phyloP scores from a whole-genome alignment of 805 yeast species.

The Cyberlindnera meyerae region DNA sequence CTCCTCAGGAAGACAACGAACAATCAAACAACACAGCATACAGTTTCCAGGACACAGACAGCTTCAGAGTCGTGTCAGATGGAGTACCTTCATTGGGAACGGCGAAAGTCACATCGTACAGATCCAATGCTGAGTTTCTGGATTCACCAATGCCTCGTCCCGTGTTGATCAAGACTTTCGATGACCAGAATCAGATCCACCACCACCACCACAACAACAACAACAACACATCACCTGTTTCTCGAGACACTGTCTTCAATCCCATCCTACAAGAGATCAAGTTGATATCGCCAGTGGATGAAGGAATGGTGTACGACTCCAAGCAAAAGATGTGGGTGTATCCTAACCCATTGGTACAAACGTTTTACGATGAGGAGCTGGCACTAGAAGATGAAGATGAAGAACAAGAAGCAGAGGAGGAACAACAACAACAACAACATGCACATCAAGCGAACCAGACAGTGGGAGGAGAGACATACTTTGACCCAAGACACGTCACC shows the following conservation, averaged over 20 bases:
- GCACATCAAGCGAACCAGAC: neutral
- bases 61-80: slow-evolving; percentile 11
- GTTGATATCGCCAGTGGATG: slow-evolving; percentile 23
- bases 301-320: slow-evolving; percentile 21
- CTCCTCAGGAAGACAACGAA: neutral
- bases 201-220: slow-evolving; percentile 8
- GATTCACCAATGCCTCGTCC: slow-evolving; percentile 27
- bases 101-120: slow-evolving; percentile 19
- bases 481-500: slow-evolving; percentile 30
- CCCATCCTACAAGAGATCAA: slow-evolving; percentile 11
- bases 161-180: slow-evolving; percentile 17
- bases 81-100: slow-evolving; percentile 13
- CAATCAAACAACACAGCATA: slow-evolving; percentile 15
- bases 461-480: slow-evolving; percentile 4
- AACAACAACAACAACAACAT: too few species aligned
- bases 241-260: too few species aligned
- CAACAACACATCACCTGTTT: too few species aligned
- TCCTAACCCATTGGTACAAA: slow-evolving; percentile 1
- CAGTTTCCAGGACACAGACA: slow-evolving; percentile 24
- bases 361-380: slow-evolving; percentile 5
- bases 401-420: too few species aligned
- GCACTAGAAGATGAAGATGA: slow-evolving; percentile 7
- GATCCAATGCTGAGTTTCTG: slow-evolving; percentile 5
- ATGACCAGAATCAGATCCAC: slow-evolving; percentile 6
- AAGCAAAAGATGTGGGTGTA: slow-evolving; percentile 18